These are phyloP conservation scores for Rhodotorula sp. DNA, from an alignment of 1,284 basidiomycete species.

Conservation along the genomic window DNA sequence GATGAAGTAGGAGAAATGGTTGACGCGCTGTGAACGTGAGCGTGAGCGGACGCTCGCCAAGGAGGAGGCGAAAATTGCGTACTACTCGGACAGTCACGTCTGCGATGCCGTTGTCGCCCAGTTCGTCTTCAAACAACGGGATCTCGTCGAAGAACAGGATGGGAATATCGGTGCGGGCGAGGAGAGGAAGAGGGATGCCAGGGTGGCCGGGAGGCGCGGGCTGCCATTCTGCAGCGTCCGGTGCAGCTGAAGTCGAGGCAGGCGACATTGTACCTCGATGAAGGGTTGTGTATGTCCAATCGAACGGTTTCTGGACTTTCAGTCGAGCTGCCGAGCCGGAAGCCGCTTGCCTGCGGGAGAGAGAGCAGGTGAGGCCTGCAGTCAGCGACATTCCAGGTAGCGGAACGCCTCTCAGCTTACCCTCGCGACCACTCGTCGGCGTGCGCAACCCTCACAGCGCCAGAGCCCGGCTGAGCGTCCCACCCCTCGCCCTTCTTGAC, in stretches of 20 bases:
- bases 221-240: slow-evolving; percentile 22
- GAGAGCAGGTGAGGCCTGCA: background rate
- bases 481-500: slow-evolving; percentile 65
- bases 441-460: slow-evolving; percentile 88
- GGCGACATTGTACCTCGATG: slow-evolving; percentile 60
- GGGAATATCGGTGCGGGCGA: slow-evolving; percentile 78
- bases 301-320: slow-evolving; percentile 67
- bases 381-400: no score
- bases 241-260: background rate
- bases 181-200: slow-evolving; percentile 71
- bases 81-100: slow-evolving; percentile 79
- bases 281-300: slow-evolving; percentile 96
- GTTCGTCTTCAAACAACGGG: slow-evolving; percentile 85
- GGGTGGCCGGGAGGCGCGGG: slow-evolving; percentile 51
- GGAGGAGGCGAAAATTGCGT: slow-evolving; percentile 48
- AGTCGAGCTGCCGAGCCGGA: slow-evolving; percentile 21
- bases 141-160: slow-evolving; percentile 94
- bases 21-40: slow-evolving; percentile 70
- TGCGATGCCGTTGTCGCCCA: slow-evolving; percentile 90
- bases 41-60: background rate
- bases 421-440: slow-evolving; percentile 90
- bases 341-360: slow-evolving; percentile 57
- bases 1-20: slow-evolving; percentile 94
- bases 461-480: slow-evolving; percentile 58
- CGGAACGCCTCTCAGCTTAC: slow-evolving; percentile 50